Base-by-base conservation (phyloP, 345 rosid species). In the Mangifera indica region DNA sequence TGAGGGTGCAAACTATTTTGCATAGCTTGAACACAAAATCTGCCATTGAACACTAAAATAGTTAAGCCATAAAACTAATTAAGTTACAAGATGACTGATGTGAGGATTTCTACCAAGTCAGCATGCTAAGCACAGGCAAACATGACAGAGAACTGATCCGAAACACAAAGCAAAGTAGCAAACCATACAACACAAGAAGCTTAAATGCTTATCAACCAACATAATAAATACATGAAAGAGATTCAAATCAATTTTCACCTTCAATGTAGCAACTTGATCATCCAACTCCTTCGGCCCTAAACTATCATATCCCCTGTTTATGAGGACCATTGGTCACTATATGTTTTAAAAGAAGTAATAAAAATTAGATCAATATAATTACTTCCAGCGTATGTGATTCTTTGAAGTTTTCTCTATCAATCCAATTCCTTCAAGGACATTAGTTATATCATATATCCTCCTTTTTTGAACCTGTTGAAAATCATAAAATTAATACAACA, bases 391-490 rank as follows among this genome's bases (percentile, higher is more conserved):
- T 63, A 91, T 89, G 69, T 91, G 92, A 66, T 91, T 91, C 83
- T 89, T 89, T 71, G 90, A 83, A 44, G 92, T 91, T 81, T 89
- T 91, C 87, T 91, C 92, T 60, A 89, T 89, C 81, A 89, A 82
- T 54, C 83, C 87, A 80, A 89, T 82, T 68, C 94, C 97, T 85
- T 89, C 97, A 79, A 91, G 86, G 26, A 91, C 94, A 84, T 91
- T 91, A 70, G 97, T 91, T 57, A 86, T 91, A 78, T 91, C 97
- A 77, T 91, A 89, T 77, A 91, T 91, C 81, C 94, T 89, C 83
- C 97, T 85, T 80, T 91, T 91, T 71, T 91, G 94, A 42, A 91
- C 97, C 97, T 89, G 81, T 68, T 22, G 11, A 64, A 69, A 67
- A 71, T 24, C 55, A 76, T 7, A 64, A 69, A 67, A 71, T 24